Percentiles rank a stretch among this genome's conserved stretches.
Evolutionary conservation across 306 rosid species (phyloP).

Genomic region (Abrus precatorius): DNA sequence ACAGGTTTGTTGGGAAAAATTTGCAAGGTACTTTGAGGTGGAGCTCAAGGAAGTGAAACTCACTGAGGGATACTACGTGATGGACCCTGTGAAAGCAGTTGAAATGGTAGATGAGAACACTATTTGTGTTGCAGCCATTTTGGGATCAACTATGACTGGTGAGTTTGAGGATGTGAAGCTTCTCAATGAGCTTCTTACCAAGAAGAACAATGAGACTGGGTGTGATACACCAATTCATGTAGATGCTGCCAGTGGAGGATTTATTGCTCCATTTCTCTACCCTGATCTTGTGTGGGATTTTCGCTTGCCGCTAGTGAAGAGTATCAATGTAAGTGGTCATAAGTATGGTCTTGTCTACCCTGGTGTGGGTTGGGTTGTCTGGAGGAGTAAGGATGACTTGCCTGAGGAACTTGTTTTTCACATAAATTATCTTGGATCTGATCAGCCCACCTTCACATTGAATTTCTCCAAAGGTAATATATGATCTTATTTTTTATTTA

Average conservation of each 20-base stretch:
- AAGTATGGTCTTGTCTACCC: conserved; percentile 95
- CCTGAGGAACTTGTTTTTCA: conserved; percentile 89
- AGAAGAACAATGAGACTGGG: conserved; percentile 81
- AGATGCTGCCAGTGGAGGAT: conserved; percentile 92
- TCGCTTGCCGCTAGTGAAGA: conserved; percentile 80
- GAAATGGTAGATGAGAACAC: conserved; percentile 96
- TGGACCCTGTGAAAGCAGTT: conserved; percentile 90
- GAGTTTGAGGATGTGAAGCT: conserved; percentile 96
- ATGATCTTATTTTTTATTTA: background rate
- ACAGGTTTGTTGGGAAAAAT: conserved; percentile 98
- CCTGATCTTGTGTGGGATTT: conserved; percentile 89
- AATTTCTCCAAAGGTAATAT: conserved; percentile 87
- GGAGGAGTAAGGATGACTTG: conserved; percentile 83
- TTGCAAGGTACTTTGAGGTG: conserved; percentile 95
- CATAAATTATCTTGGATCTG: conserved; percentile 92
- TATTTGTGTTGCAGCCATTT: conserved; percentile 92
- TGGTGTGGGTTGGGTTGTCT: conserved; percentile 94
- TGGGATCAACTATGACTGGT: conserved; percentile 89
- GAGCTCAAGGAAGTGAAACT: conserved; percentile 96
- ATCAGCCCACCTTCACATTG: conserved; percentile 94
- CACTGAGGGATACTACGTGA: conserved; percentile 78
- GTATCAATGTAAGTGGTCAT: conserved; percentile 92
- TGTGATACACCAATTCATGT: conserved; percentile 82
- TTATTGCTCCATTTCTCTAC: conserved; percentile 81
- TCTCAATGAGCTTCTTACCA: conserved; percentile 69